A percentile compares a stretch with the other conserved stretches of the same genome.
phyloP scores from a whole-genome alignment of 345 rosid species.

The Conringia planisiliqua region DNA sequence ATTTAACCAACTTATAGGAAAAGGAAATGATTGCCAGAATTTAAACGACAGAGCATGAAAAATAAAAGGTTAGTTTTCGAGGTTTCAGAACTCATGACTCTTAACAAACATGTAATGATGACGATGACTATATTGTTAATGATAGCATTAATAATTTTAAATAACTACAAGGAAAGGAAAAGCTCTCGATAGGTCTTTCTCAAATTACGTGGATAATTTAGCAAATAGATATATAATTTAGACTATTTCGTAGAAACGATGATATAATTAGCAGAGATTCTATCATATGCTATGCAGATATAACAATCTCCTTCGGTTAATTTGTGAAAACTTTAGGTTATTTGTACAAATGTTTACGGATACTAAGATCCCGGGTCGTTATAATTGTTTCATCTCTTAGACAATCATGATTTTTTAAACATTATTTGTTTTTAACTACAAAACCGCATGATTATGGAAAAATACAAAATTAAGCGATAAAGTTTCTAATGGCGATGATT shows the following conservation, averaged over 20 bases:
- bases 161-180: neutral
- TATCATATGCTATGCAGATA: neutral
- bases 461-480: neutral
- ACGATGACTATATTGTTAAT: neutral
- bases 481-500: slow-evolving; percentile 12
- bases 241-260: neutral
- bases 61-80: neutral
- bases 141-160: neutral
- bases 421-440: neutral
- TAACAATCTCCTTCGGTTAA: neutral
- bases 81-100: slow-evolving; percentile 20
- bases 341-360: neutral
- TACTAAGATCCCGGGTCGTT: neutral
- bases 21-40: neutral
- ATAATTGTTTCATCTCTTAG: neutral
- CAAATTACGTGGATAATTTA: neutral
- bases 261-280: neutral
- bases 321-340: neutral
- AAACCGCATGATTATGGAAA: neutral
- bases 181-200: neutral
- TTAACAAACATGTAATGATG: slow-evolving; percentile 26
- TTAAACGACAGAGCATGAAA: slow-evolving; percentile 11
- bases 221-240: neutral
- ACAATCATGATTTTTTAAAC: neutral
- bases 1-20: neutral